These are phyloP conservation scores for Candida sp. DNA, from an alignment of 1,139 yeast genomes.

Conservation along the genomic window DNA sequence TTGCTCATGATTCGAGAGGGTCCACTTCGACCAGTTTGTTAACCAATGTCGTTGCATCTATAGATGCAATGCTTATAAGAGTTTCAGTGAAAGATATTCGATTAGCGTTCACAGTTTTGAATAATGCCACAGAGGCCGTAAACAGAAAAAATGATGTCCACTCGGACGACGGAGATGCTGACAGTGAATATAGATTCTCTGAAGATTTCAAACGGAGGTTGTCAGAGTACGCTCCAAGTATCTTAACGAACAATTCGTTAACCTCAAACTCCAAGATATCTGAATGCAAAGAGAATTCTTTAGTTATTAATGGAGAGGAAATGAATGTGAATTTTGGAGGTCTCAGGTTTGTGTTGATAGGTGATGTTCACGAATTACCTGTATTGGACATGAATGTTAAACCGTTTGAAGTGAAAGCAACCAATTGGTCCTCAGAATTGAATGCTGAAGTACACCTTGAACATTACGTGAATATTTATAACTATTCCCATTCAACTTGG, in stretches of 20 bases:
- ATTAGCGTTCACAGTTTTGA: slow-evolving; percentile 70
- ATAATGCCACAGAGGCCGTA: slow-evolving; percentile 61
- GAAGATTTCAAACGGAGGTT: slow-evolving; percentile 60
- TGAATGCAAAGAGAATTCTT: slow-evolving; percentile 15
- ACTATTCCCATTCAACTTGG: slow-evolving; percentile 93
- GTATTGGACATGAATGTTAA: slow-evolving; percentile 76
- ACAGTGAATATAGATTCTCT: slow-evolving; percentile 41
- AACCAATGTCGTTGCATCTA: slow-evolving; percentile 63
- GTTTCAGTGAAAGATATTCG: slow-evolving; percentile 85
- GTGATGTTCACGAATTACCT: slow-evolving; percentile 93
- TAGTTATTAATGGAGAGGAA: slow-evolving; percentile 66
- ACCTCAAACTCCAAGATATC: slow-evolving; percentile 6
- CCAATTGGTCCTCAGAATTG: slow-evolving; percentile 89
- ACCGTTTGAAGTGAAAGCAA: slow-evolving; percentile 69
- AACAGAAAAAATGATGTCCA: slow-evolving; percentile 15
- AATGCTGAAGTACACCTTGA: slow-evolving; percentile 70
- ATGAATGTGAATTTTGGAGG: slow-evolving; percentile 76
- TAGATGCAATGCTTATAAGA: slow-evolving; percentile 80
- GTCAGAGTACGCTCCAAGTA: slow-evolving; percentile 66
- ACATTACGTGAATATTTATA: slow-evolving; percentile 75
- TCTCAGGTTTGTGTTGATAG: slow-evolving; percentile 79
- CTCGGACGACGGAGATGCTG: slow-evolving; percentile 12
- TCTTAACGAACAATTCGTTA: slow-evolving; percentile 41
- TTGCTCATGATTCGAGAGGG: slow-evolving; percentile 70
- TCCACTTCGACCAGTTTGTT: slow-evolving; percentile 55